Evolutionary conservation across 2,329 filamentous ascomycete species (phyloP).

Genomic region (Verticillium albo-atrum): DNA sequence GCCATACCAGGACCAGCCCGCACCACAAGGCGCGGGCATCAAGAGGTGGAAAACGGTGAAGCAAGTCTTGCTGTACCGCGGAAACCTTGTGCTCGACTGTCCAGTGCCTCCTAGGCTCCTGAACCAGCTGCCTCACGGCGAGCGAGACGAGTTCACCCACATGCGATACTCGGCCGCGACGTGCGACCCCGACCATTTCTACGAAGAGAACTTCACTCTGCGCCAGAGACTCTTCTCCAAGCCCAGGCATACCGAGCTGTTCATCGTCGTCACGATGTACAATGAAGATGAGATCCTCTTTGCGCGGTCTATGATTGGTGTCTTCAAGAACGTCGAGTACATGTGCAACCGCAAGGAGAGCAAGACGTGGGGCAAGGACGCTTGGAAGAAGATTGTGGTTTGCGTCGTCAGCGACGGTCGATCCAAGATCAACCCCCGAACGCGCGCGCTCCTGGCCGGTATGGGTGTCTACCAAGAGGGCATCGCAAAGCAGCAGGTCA

Average conservation of each 20-base stretch:
- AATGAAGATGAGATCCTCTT: conserved; percentile 98
- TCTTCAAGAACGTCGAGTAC: conserved; percentile 98
- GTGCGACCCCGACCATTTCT: conserved; percentile 87
- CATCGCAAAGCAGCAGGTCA: conserved; percentile 97
- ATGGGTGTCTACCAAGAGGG: conserved; percentile 98
- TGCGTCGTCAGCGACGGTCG: conserved; percentile 96
- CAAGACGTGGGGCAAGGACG: conserved; percentile 97
- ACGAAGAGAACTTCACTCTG: conserved; percentile 83
- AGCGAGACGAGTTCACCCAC: conserved; percentile 86
- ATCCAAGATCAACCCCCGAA: conserved; percentile 92
- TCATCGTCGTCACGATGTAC: conserved; percentile 98
- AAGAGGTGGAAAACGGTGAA: conserved; percentile 98
- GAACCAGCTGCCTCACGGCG: conserved; percentile 83
- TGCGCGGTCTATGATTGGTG: conserved; percentile 90
- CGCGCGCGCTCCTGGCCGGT: conserved; percentile 81
- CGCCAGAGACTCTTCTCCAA: conserved; percentile 91
- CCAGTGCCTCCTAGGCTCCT: conserved; percentile 86
- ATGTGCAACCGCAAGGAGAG: conserved; percentile 92
- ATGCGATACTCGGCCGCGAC: conserved; percentile 95
- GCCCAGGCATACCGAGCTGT: conserved; percentile 86
- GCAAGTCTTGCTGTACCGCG: conserved; percentile 94
- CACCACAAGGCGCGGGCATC: conserved; percentile 50
- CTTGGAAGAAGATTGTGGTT: conserved; percentile 99
- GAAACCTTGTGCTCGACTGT: conserved; percentile 94
- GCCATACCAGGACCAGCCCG: conserved; percentile 40